A percentile compares a stretch with the other conserved stretches of the same genome.
Evolutionary conservation across 306 rosid genomes (phyloP).

Genomic region (Luffa acutangula): DNA sequence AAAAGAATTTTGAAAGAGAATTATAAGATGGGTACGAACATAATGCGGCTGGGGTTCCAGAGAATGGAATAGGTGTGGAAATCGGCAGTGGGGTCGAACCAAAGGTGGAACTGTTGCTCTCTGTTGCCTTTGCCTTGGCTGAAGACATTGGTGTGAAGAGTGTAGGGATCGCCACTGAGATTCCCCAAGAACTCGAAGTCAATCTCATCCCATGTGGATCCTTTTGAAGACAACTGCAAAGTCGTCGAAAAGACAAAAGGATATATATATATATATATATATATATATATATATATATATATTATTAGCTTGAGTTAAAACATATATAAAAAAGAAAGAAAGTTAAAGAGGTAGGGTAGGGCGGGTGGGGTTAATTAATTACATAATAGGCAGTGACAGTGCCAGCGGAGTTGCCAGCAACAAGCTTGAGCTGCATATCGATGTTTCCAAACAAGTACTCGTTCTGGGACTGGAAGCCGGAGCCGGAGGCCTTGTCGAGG

Average conservation of each 20-base stretch:
- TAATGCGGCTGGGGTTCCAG: conserved; percentile 49
- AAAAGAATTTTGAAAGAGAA: too few relatives aligned
- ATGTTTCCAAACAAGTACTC: conserved; percentile 52
- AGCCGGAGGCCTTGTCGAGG: conserved; percentile 51
- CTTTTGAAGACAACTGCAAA: conserved; percentile 47
- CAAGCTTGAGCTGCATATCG: conserved; percentile 77
- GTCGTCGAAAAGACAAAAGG: not conserved
- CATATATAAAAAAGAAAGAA: too few relatives aligned
- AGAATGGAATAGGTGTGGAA: conserved; percentile 58
- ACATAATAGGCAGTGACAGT: conserved; percentile 72
- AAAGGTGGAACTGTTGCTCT: conserved; percentile 64
- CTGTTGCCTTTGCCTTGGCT: conserved; percentile 67
- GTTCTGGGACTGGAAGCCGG: conserved; percentile 56
- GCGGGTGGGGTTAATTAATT: conserved; percentile 15
- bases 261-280: too few relatives aligned
- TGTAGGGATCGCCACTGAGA: conserved; percentile 60
- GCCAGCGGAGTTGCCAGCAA: conserved; percentile 68
- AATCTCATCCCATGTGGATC: conserved; percentile 61
- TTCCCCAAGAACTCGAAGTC: conserved; percentile 71
- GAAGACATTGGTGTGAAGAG: conserved; percentile 54
- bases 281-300: too few relatives aligned
- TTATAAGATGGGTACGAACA: conserved; percentile 22
- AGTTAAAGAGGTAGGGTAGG: not conserved
- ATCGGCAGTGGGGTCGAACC: conserved; percentile 75
- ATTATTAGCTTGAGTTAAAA: not conserved